Base-by-base conservation (phyloP, 371 early-diverging fungal species). In the Encephalitozoon cuniculi region DNA sequence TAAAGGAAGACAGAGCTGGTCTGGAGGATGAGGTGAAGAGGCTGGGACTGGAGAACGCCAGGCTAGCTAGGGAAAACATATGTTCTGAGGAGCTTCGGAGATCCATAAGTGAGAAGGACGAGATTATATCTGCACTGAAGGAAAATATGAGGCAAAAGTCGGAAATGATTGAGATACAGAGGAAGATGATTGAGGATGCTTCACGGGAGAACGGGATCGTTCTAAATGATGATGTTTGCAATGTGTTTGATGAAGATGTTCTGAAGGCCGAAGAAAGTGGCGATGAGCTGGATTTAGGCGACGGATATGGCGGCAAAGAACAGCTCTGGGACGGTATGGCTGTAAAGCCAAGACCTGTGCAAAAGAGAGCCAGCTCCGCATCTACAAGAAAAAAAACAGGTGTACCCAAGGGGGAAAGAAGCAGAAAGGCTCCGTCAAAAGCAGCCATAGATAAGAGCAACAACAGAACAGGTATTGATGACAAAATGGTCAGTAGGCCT, bases 111-210 rank as follows among this genome's bases (percentile, higher is more conserved):
- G 66, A 65, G 49, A 65, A 65, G 18, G 49, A 44, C 11, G 66
- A 65, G 49, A 65, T 65, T 40, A 65, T 65, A 44, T 41, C 30
- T 26, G 43, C 49, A 65, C 25, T 65, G 32, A 65, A 65, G 32
- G 49, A 65, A 25, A 41, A 65, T 6, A 44, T 65, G 49, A 65
- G 25, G 66, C 44, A 65, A 11, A 65, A 46, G 49, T 41, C 43
- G 1, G 66, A 65, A n/a, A 18, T 65, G 32, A 65, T 65, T 40
- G 66, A 65, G n/a, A 41, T 65, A 12, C 66, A 65, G 25, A 65
- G 25, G 32, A 65, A 23, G 12, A 44, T 65, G 30, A 41, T 65
- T 65, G 49, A 4, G 15, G n/a, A n/a, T 0, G 32, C n/a, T 0
- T 6, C 28, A 32, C 32, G 15, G n/a, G 37, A 59, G 59, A 34